Conservation (phyloP, 768 basidiomycete species). For the Boletus edulis region DNA sequence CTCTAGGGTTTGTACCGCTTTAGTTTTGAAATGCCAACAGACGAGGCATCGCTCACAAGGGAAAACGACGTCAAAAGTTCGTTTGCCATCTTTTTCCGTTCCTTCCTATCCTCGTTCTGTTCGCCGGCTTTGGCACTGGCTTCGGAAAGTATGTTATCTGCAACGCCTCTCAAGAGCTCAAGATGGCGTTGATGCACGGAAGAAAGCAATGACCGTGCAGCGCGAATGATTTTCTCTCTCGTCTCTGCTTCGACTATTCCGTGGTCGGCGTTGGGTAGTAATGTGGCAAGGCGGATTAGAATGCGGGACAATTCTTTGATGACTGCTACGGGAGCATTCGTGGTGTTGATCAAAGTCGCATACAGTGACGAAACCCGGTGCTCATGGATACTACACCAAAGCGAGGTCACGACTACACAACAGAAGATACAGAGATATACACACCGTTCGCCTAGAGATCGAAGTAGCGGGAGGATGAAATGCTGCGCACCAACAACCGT, state of each 20-base stretch:
- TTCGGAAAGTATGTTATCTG: constrained; percentile 36
- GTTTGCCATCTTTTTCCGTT: constrained; percentile 44
- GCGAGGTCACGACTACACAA: neutral
- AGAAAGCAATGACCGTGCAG: constrained; percentile 43
- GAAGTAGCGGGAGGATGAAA: constrained; percentile 53
- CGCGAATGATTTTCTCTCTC: constrained; percentile 3
- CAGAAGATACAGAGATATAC: constrained; percentile 22
- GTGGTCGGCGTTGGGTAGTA: neutral
- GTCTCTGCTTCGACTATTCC: neutral
- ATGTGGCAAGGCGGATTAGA: constrained; percentile 20
- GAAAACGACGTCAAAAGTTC: constrained; percentile 60
- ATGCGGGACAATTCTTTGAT: constrained; percentile 22
- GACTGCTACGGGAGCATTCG: constrained; percentile 18
- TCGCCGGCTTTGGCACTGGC: constrained; percentile 1
- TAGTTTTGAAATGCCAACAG: neutral
- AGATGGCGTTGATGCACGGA: constrained; percentile 67
- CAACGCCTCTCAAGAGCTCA: constrained; percentile 41
- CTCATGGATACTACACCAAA: constrained; percentile 31
- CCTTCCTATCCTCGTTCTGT: constrained; percentile 27
- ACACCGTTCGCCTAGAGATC: constrained; percentile 38
- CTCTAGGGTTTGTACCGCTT: constrained; percentile 13
- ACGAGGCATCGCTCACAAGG: constrained; percentile 36
- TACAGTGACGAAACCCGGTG: constrained; percentile 26
- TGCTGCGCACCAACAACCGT: constrained; percentile 54
- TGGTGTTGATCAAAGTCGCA: constrained; percentile 29